phyloP scores from a whole-genome alignment of 768 basidiomycete genomes.

The Naematelia aurantialba region DNA sequence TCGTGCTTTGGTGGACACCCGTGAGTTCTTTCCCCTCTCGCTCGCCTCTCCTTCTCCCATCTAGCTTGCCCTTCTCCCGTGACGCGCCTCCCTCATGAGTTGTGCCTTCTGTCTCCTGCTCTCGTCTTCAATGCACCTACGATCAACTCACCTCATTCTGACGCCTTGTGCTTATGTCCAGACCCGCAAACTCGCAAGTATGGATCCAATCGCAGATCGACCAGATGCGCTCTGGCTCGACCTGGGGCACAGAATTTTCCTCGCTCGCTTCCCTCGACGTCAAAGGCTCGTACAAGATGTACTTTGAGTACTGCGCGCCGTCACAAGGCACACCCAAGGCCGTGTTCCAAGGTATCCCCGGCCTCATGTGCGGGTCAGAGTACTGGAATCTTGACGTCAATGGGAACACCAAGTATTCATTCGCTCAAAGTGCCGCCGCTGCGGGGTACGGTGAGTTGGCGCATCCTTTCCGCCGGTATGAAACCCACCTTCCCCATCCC shows the following conservation, averaged over 20 bases:
- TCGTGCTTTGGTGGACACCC: constrained; percentile 24
- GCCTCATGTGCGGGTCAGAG: constrained; percentile 27
- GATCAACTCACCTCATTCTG: too few relatives aligned
- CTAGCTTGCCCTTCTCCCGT: too few relatives aligned
- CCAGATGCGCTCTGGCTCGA: not conserved
- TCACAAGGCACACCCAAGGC: constrained; percentile 19
- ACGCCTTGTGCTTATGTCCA: too few relatives aligned
- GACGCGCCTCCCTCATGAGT: too few relatives aligned
- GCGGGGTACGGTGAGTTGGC: constrained; percentile 19
- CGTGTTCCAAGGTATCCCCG: constrained; percentile 30
- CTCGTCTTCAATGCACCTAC: not conserved
- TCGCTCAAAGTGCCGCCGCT: constrained; percentile 29
- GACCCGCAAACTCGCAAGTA: not conserved
- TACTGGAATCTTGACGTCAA: constrained; percentile 34
- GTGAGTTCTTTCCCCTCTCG: constrained; percentile 24
- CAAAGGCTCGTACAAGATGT: constrained; percentile 25
- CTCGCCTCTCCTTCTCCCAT: too few relatives aligned
- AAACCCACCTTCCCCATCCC: too few relatives aligned
- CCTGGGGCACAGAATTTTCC: not conserved
- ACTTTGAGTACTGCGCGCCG: constrained; percentile 36
- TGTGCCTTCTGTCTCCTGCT: too few relatives aligned
- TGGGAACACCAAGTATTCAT: constrained; percentile 27
- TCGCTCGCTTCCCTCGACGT: constrained; percentile 11
- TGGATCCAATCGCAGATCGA: constrained; percentile 1
- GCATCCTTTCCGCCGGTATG: too few relatives aligned